Evolutionary conservation across 73 alveolate genomes (phyloP).

Genomic region (Stentor roeselii): DNA sequence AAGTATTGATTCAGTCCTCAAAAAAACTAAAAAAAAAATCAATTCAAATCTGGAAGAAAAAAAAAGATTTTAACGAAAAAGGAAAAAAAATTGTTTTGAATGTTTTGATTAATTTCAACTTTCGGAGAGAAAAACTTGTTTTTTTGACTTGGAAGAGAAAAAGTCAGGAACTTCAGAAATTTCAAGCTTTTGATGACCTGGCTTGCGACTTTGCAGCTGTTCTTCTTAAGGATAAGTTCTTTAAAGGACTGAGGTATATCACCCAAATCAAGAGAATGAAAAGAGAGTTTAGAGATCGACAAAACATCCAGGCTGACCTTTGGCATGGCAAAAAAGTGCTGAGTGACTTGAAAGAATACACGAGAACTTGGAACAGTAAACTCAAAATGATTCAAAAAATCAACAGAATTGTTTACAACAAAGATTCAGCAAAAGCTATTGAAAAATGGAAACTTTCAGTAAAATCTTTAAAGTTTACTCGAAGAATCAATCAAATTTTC

Average conservation of each 20-base stretch:
- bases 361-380: not conserved
- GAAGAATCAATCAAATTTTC: too few relatives aligned
- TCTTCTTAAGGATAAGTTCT: not conserved
- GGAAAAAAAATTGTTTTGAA: too few relatives aligned
- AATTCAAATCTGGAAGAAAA: too few relatives aligned
- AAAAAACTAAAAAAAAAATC: too few relatives aligned
- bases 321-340: not conserved
- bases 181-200: not conserved
- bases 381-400: not conserved
- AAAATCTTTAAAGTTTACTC: too few relatives aligned
- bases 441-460: not conserved
- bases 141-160: too few relatives aligned
- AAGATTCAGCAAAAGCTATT: not conserved
- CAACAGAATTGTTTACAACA: not conserved
- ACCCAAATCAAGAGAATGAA: not conserved
- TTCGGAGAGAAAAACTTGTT: too few relatives aligned
- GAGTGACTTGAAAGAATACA: not conserved
- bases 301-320: not conserved
- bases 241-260: not conserved
- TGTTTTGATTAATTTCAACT: too few relatives aligned
- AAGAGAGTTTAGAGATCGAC: not conserved
- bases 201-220: slow-evolving; percentile 12
- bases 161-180: too few relatives aligned
- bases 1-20: too few relatives aligned
- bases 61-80: too few relatives aligned